A percentile compares a stretch with the other conserved stretches of the same genome.
Evolutionary conservation across 2,329 filamentous ascomycete genomes (phyloP).

Genomic region (Paracoccidioides brasiliensis): DNA sequence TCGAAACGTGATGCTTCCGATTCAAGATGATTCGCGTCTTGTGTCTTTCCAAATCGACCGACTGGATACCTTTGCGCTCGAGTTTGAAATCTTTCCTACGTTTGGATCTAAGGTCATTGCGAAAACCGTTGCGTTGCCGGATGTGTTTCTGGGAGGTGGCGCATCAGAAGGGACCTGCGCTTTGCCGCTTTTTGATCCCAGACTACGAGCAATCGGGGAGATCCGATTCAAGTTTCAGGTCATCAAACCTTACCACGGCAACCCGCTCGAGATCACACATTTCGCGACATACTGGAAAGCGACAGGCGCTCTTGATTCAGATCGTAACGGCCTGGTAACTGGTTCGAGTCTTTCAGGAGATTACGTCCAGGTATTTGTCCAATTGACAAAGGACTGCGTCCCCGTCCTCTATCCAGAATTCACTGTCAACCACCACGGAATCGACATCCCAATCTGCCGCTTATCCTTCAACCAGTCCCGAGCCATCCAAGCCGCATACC

Average conservation of each 20-base stretch:
- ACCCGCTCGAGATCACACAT: constrained; percentile 89
- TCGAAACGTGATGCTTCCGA: constrained; percentile 85
- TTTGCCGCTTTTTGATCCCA: constrained; percentile 82
- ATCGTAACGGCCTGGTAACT: constrained; percentile 76
- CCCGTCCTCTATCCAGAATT: constrained; percentile 81
- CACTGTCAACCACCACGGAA: constrained; percentile 59
- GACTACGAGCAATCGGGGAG: constrained; percentile 80
- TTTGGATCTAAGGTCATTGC: constrained; percentile 97
- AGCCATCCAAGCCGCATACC: constrained; percentile 31
- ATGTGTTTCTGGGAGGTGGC: constrained; percentile 62
- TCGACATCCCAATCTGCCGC: constrained; percentile 71
- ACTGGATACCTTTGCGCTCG: constrained; percentile 79
- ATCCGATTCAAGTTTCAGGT: constrained; percentile 91
- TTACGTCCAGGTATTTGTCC: constrained; percentile 82
- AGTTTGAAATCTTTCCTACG: constrained; percentile 95
- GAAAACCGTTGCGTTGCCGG: constrained; percentile 81
- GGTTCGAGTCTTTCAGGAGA: constrained; percentile 93
- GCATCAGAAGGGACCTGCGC: constrained; percentile 56
- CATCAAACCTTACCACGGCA: constrained; percentile 87
- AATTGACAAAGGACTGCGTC: constrained; percentile 75
- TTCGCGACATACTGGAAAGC: constrained; percentile 99
- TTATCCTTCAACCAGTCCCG: constrained; percentile 52
- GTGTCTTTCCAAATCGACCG: constrained; percentile 96
- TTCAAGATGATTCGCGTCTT: constrained; percentile 87
- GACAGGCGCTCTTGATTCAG: constrained; percentile 80